Percentiles rank a stretch among this genome's conserved stretches.
phyloP scores from a whole-genome alignment of 1,139 yeast species.

The Arxiozyma slooffiae region DNA sequence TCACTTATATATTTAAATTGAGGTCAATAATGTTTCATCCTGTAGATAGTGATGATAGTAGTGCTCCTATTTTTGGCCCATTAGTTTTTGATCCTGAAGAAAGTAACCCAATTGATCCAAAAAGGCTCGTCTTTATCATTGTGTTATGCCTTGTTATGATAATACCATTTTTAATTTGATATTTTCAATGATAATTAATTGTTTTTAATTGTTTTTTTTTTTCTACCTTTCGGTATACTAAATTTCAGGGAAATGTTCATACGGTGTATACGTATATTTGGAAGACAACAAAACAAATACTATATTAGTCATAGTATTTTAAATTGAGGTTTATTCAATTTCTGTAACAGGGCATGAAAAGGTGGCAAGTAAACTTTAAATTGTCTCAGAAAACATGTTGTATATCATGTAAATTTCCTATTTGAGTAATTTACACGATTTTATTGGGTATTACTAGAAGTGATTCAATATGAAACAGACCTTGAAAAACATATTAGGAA shows the following conservation, averaged over 20 bases:
- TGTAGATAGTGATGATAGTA: background rate
- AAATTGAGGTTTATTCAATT: background rate
- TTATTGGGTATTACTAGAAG: background rate
- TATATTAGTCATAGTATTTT: background rate
- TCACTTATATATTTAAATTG: background rate
- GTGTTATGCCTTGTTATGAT: constrained; percentile 10
- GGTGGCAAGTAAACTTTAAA: background rate
- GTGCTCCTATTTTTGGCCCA: background rate
- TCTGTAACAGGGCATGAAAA: background rate
- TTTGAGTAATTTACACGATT: background rate
- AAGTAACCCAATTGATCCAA: constrained; percentile 17
- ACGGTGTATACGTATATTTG: background rate
- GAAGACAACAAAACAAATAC: background rate
- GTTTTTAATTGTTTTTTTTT: too few species aligned
- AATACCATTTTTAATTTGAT: constrained; percentile 11
- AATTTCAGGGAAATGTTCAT: background rate
- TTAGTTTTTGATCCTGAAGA: constrained; percentile 16
- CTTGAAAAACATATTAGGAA: background rate
- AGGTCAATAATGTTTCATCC: background rate
- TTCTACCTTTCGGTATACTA: too few species aligned
- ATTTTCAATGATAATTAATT: background rate
- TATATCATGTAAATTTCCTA: constrained; percentile 2
- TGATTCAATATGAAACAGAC: background rate
- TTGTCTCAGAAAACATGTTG: background rate
- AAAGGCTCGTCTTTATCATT: constrained; percentile 13